A percentile compares a stretch with the other conserved stretches of the same genome.
phyloP scores from a whole-genome alignment of 352 stramenopile species.

The Pythium brachiatum region DNA sequence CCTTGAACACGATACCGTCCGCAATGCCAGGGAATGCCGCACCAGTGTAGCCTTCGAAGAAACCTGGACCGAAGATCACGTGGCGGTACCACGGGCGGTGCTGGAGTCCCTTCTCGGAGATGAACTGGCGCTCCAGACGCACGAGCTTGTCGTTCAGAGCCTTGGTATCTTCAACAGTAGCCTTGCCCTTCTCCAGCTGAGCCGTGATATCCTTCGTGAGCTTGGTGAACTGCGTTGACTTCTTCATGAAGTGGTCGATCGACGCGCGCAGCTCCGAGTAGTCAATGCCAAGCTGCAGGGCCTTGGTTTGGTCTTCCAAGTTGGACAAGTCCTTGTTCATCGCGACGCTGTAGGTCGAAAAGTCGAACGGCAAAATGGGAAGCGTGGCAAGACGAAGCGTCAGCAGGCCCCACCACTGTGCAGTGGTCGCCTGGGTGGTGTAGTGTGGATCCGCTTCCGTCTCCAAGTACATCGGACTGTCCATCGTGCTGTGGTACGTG shows the following conservation, averaged over 20 bases:
- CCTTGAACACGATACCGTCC: constrained; percentile 37
- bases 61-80: constrained; percentile 50
- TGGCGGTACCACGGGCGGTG: constrained; percentile 55
- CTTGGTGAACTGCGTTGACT: constrained; percentile 29
- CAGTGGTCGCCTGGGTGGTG: constrained; percentile 30
- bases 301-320: constrained; percentile 28
- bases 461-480: constrained; percentile 59
- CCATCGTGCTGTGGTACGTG: constrained; percentile 76
- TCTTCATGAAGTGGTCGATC: constrained; percentile 37
- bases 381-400: constrained; percentile 35
- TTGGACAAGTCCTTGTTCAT: constrained; percentile 31
- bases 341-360: constrained; percentile 19
- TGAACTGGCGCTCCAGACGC: constrained; percentile 40
- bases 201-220: constrained; percentile 25
- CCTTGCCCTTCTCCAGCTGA: neutral
- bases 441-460: constrained; percentile 40
- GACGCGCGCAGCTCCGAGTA: constrained; percentile 32
- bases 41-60: constrained; percentile 49
- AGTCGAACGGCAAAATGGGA: constrained; percentile 19
- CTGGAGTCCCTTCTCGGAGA: constrained; percentile 33
- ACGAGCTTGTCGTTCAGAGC: constrained; percentile 46
- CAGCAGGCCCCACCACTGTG: constrained; percentile 37
- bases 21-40: constrained; percentile 45
- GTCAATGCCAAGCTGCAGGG: constrained; percentile 28
- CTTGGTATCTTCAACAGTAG: constrained; percentile 3